phyloP scores from a whole-genome alignment of 306 rosid species.

The Quercus berberidifolia region DNA sequence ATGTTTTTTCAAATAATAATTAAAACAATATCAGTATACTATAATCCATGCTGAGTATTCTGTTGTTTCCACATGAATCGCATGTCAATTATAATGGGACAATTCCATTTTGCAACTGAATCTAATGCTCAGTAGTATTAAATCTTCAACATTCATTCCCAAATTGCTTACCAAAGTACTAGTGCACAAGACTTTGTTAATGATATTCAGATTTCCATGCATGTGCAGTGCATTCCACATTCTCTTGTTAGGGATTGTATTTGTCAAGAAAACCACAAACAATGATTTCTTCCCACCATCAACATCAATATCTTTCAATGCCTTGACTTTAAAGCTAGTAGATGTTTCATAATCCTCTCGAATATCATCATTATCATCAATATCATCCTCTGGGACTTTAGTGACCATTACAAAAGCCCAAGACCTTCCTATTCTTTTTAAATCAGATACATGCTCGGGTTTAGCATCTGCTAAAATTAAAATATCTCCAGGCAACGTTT shows the following conservation, averaged over 20 bases:
- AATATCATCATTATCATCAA: no score
- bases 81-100: not conserved
- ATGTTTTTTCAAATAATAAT: no score
- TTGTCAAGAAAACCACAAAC: slow-evolving; percentile 45
- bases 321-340: slow-evolving; percentile 39
- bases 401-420: slow-evolving; percentile 53
- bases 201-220: slow-evolving; percentile 25
- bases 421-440: slow-evolving; percentile 41
- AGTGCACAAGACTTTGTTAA: slow-evolving; percentile 33
- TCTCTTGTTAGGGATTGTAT: slow-evolving; percentile 42
- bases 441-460: slow-evolving; percentile 44
- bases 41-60: no score
- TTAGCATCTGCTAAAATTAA: slow-evolving; percentile 53
- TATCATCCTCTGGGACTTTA: slow-evolving; percentile 26
- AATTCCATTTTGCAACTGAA: not conserved
- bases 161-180: slow-evolving; percentile 36
- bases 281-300: slow-evolving; percentile 17
- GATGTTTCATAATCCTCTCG: slow-evolving; percentile 21
- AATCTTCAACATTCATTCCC: no score
- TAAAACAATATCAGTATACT: no score
- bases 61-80: no score
- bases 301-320: slow-evolving; percentile 30
- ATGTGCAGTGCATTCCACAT: slow-evolving; percentile 59
- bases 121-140: no score
- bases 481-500: slow-evolving; percentile 62